Base-by-base conservation (phyloP, 257 asterid species). In the Haberlea rhodopensis region DNA sequence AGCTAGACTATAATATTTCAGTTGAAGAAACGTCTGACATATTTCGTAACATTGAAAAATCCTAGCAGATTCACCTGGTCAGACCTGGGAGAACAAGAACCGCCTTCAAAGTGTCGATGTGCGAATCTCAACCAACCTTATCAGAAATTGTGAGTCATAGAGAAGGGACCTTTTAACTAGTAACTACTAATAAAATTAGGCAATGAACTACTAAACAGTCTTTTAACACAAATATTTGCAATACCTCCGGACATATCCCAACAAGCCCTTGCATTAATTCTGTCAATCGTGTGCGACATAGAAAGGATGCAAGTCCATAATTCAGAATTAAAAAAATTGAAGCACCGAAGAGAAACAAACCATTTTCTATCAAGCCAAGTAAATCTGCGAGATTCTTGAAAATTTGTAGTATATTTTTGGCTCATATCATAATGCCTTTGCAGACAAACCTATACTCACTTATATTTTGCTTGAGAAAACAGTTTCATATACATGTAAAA, bases 81-180 rank as follows among this genome's bases (percentile, higher is more conserved):
- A 71, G 68, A 60, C 77, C 76, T n/a, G 27, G 32, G 75, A 75
- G 71, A 40, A 55, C 34, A 49, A 65, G 72, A 60, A 74, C 49
- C 80, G 76, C 78, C 86, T 69, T 81, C 75, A 31, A 5, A 1
- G 65, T n/a, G n/a, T n/a, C n/a, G n/a, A n/a, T 23, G 46, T 37
- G 52, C 20, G 26, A 37, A 62, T 67, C 81, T 60, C 71, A 46
- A 62, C 77, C 70, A 73, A 72, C 77, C 79, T 73, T 62, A 75
- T 75, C 72, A 68, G 58, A 62, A 34, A 21, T 26, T 10, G 6
- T 19, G 18, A 54, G 57, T n/a, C n/a, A 63, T 34, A 37, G 10
- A 48, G 9, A 32, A 43, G 59, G 48, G 48, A 37, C 46, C 19
- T 11, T 51, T 32, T 6, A 34, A 65, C 67, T 4, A 63, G 28